These are phyloP conservation scores for Leccinum incarnatum DNA, from an alignment of 768 basidiomycete species.

Conservation along the genomic window DNA sequence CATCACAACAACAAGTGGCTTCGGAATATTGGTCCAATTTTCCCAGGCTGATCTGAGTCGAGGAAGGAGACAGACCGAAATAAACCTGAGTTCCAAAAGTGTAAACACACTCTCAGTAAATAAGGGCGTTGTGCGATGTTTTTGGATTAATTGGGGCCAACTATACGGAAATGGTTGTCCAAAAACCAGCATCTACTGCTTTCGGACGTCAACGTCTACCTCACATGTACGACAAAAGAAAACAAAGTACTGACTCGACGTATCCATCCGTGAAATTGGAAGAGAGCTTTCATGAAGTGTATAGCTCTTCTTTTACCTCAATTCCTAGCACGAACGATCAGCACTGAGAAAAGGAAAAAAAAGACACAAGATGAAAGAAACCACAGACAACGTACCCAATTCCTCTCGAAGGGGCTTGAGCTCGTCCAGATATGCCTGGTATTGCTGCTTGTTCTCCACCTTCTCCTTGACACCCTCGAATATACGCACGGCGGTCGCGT, in stretches of 20 bases:
- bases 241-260: conserved; percentile 16
- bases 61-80: neutral
- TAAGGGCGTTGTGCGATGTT: conserved; percentile 2
- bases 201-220: conserved; percentile 4
- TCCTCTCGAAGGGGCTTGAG: conserved; percentile 86
- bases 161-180: conserved; percentile 19
- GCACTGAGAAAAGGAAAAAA: neutral
- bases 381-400: conserved; percentile 59
- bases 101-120: neutral
- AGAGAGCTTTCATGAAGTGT: conserved; percentile 38
- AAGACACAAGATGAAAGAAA: neutral
- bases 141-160: conserved; percentile 21
- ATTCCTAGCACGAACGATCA: conserved; percentile 41
- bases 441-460: conserved; percentile 96
- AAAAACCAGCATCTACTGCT: conserved; percentile 28
- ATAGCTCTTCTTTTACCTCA: conserved; percentile 62
- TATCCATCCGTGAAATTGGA: conserved; percentile 9
- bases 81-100: neutral
- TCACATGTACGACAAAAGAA: neutral
- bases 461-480: conserved; percentile 97
- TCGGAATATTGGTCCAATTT: neutral
- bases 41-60: neutral
- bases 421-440: conserved; percentile 90
- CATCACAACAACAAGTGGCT: neutral
- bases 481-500: conserved; percentile 92